Percentiles rank a stretch among this genome's conserved stretches.
Evolutionary conservation across 371 early-diverging fungal genomes (phyloP).

Genomic region (Rhizopus delemar): DNA sequence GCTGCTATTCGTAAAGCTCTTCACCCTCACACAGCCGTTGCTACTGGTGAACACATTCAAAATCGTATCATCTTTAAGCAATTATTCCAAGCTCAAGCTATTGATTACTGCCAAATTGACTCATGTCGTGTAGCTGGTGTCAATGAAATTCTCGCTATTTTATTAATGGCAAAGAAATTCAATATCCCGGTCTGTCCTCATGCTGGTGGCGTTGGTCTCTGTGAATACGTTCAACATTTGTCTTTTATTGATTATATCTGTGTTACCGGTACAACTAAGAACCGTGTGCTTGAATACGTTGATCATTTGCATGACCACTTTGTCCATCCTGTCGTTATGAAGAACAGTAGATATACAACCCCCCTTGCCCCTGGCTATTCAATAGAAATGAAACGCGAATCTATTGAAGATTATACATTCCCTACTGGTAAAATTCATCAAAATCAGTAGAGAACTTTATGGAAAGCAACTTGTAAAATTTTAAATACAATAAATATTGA

Average conservation of each 20-base stretch:
- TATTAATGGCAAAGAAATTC: slow-evolving; percentile 55
- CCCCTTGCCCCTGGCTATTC: slow-evolving; percentile 50
- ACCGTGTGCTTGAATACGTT: slow-evolving; percentile 51
- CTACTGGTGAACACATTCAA: slow-evolving; percentile 58
- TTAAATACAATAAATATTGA: too few species aligned
- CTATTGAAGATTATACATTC: slow-evolving; percentile 52
- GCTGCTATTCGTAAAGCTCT: slow-evolving; percentile 54
- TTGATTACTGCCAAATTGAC: slow-evolving; percentile 56
- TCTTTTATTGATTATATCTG: slow-evolving; percentile 55
- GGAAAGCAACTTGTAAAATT: neutral
- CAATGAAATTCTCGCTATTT: slow-evolving; percentile 50
- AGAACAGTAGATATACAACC: slow-evolving; percentile 40
- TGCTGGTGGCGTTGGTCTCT: slow-evolving; percentile 54
- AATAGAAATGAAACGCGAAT: slow-evolving; percentile 51
- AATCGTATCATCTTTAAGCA: slow-evolving; percentile 57
- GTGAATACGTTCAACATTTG: slow-evolving; percentile 55
- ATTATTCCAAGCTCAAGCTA: slow-evolving; percentile 52
- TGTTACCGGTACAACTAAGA: slow-evolving; percentile 47
- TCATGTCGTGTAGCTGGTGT: slow-evolving; percentile 56
- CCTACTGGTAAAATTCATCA: slow-evolving; percentile 44
- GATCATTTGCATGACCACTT: slow-evolving; percentile 57
- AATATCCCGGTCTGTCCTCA: slow-evolving; percentile 54
- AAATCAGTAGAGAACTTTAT: neutral
- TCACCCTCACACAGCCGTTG: slow-evolving; percentile 47
- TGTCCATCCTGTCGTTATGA: slow-evolving; percentile 47